phyloP scores from a whole-genome alignment of 495 filamentous ascomycete species.

The Penicillium manginii region DNA sequence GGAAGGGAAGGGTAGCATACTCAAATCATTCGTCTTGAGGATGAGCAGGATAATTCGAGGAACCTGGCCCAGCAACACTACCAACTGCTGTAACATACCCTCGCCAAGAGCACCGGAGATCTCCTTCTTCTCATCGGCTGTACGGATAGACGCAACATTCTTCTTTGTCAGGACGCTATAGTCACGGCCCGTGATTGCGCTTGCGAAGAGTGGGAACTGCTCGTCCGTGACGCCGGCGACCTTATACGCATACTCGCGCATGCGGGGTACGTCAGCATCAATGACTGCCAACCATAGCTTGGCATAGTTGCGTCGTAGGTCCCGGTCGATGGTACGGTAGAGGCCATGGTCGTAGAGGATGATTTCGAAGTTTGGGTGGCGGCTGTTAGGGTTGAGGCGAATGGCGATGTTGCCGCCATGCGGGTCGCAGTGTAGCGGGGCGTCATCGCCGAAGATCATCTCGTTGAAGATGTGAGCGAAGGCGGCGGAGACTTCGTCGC shows the following conservation, averaged over 20 bases:
- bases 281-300: conserved; percentile 98
- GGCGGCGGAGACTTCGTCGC: conserved; percentile 94
- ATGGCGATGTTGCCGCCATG: conserved; percentile 98
- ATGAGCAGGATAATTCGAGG: conserved; percentile 92
- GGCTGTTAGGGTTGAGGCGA: conserved; percentile 64
- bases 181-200: conserved; percentile 94
- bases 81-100: conserved; percentile 83
- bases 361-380: conserved; percentile 87
- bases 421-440: conserved; percentile 94
- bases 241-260: conserved; percentile 86
- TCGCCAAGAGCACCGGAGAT: conserved; percentile 83
- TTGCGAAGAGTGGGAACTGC: conserved; percentile 94
- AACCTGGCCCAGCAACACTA: conserved; percentile 86
- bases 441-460: conserved; percentile 95
- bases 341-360: conserved; percentile 98
- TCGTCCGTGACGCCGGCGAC: conserved; percentile 90
- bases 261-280: conserved; percentile 76
- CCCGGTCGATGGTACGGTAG: conserved; percentile 86
- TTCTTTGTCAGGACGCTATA: conserved; percentile 70
- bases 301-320: conserved; percentile 83
- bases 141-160: conserved; percentile 64
- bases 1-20: conserved; percentile 41
- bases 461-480: conserved; percentile 96
- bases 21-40: conserved; percentile 97
- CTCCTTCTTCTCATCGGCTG: conserved; percentile 73